Conservation (phyloP, 1,284 basidiomycete genomes). For the Tylopilus sp. region DNA sequence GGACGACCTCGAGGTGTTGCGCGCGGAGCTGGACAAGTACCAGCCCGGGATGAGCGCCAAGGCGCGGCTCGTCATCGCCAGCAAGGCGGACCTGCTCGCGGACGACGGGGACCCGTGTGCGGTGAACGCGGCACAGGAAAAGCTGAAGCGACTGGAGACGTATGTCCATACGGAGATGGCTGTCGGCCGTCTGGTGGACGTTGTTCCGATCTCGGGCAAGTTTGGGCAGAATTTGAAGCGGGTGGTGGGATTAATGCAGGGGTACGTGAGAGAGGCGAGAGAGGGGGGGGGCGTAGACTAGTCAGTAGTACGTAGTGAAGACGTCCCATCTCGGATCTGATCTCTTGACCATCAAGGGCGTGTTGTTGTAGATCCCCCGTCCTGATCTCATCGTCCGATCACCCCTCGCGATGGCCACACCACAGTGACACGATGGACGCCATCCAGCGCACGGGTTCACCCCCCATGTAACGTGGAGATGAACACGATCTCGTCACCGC, state of each 20-base stretch:
- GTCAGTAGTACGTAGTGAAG: background rate
- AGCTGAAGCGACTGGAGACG: slow-evolving; percentile 51
- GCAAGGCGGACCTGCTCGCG: slow-evolving; percentile 84
- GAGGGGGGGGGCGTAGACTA: background rate
- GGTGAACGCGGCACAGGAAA: slow-evolving; percentile 53
- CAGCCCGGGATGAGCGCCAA: slow-evolving; percentile 72
- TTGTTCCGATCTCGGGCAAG: slow-evolving; percentile 78
- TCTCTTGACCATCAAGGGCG: background rate
- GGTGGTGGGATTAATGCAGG: slow-evolving; percentile 60
- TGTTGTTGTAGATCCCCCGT: background rate
- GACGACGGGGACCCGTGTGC: slow-evolving; percentile 33
- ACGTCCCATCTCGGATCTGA: background rate
- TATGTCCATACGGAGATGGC: slow-evolving; percentile 51
- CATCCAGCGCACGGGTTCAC: slow-evolving; percentile 25
- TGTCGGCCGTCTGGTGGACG: slow-evolving; percentile 44
- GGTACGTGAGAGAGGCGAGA: slow-evolving; percentile 59
- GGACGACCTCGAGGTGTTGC: slow-evolving; percentile 69
- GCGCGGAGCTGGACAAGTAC: slow-evolving; percentile 82
- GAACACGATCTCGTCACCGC: slow-evolving; percentile 88
- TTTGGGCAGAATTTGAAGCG: slow-evolving; percentile 70
- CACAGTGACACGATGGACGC: background rate
- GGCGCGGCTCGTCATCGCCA: slow-evolving; percentile 81
- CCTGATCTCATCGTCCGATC: background rate
- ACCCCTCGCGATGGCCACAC: background rate
- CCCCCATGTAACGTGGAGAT: slow-evolving; percentile 96